A percentile compares a stretch with the other conserved stretches of the same genome.
phyloP scores from a whole-genome alignment of 768 basidiomycete genomes.

The Tulasnella calospora region DNA sequence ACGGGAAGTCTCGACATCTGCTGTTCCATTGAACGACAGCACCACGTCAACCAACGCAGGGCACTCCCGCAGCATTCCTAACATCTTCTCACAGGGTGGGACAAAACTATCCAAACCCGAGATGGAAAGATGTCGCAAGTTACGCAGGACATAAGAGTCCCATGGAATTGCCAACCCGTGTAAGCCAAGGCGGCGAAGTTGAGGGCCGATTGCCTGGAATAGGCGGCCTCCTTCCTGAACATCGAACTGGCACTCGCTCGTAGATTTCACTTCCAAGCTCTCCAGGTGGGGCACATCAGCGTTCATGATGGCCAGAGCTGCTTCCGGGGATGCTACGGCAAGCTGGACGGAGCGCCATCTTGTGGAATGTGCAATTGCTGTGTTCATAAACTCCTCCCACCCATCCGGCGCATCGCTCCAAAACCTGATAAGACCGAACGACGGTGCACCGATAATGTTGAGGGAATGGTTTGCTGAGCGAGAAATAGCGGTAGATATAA shows the following conservation, averaged over 20 bases:
- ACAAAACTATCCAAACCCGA: neutral
- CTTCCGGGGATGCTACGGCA: neutral
- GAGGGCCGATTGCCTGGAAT: neutral
- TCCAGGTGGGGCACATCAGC: neutral
- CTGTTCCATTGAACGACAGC: neutral
- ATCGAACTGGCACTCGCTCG: neutral
- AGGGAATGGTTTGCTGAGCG: no score
- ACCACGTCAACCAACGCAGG: neutral
- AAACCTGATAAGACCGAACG: no score
- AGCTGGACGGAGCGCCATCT: neutral
- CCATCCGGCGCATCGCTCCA: no score
- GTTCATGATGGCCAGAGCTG: neutral
- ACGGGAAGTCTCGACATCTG: neutral
- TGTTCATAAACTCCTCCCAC: neutral
- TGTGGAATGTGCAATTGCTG: neutral
- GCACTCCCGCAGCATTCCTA: neutral
- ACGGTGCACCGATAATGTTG: no score
- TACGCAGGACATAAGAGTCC: neutral
- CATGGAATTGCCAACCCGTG: neutral
- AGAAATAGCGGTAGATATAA: no score
- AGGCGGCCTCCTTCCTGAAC: neutral
- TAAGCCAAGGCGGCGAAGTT: neutral
- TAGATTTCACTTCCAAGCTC: neutral
- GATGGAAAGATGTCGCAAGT: neutral
- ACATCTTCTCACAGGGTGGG: neutral